Conservation (phyloP, 140 eudicot genomes). For the Oenanthe javanica region DNA sequence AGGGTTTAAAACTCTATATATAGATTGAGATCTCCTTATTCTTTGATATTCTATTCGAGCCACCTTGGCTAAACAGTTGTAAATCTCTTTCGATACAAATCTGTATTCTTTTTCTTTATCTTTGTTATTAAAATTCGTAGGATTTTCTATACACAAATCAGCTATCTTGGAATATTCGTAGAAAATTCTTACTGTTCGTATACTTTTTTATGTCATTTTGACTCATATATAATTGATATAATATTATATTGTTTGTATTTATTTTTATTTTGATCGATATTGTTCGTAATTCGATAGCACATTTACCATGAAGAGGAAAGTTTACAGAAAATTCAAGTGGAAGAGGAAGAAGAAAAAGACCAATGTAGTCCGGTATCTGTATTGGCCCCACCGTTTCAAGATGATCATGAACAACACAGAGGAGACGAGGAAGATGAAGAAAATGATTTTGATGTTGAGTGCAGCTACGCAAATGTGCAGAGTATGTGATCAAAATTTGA, state of each 20-base stretch:
- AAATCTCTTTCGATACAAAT: too few species aligned
- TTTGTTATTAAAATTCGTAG: too few species aligned
- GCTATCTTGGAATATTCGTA: too few species aligned
- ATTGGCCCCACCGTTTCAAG: constrained; percentile 47
- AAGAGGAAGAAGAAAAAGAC: constrained; percentile 56
- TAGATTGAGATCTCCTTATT: too few species aligned
- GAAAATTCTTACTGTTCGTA: too few species aligned
- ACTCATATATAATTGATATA: too few species aligned
- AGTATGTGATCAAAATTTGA: constrained; percentile 31
- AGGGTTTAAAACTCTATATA: too few species aligned
- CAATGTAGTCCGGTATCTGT: constrained; percentile 69
- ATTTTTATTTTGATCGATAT: not conserved
- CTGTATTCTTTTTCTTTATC: too few species aligned
- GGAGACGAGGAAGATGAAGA: constrained; percentile 14
- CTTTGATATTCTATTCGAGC: too few species aligned
- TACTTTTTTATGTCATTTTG: too few species aligned
- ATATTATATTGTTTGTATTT: not conserved
- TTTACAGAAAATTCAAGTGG: constrained; percentile 16
- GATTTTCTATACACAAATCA: too few species aligned
- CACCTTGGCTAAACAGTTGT: too few species aligned
- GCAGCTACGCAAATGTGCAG: constrained; percentile 66
- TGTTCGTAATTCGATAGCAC: constrained; percentile 20
- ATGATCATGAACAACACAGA: constrained; percentile 24
- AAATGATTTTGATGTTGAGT: constrained; percentile 33
- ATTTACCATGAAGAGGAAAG: constrained; percentile 5